A percentile compares a stretch with the other conserved stretches of the same genome.
Conservation (phyloP, 805 yeast species). For the Saccharomyces jurei region DNA sequence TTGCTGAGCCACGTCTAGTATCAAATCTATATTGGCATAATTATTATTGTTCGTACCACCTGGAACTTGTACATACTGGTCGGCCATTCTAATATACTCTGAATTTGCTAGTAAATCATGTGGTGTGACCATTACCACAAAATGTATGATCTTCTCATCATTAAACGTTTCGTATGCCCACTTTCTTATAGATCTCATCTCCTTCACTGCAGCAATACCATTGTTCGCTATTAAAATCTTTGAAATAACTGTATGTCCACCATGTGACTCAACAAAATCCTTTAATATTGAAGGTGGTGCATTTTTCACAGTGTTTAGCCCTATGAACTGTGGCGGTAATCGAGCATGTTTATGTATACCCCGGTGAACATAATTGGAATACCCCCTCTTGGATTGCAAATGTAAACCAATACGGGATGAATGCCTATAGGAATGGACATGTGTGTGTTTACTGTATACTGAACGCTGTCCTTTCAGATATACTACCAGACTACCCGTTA, state of each 20-base stretch:
- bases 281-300: slow-evolving; percentile 75
- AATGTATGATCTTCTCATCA: slow-evolving; percentile 84
- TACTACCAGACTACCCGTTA: neutral
- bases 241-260: slow-evolving; percentile 92
- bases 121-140: slow-evolving; percentile 99
- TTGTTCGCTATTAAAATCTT: slow-evolving; percentile 91
- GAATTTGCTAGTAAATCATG: slow-evolving; percentile 96
- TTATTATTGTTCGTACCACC: slow-evolving; percentile 99
- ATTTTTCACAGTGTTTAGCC: slow-evolving; percentile 64
- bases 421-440: neutral
- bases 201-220: slow-evolving; percentile 99
- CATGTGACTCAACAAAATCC: slow-evolving; percentile 75
- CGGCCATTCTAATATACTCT: slow-evolving; percentile 98
- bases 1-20: slow-evolving; percentile 95
- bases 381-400: neutral
- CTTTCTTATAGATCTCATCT: slow-evolving; percentile 92
- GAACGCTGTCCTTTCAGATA: neutral
- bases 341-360: neutral
- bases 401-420: neutral
- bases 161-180: slow-evolving; percentile 99
- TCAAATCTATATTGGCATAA: slow-evolving; percentile 94
- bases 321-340: slow-evolving; percentile 70
- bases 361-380: neutral
- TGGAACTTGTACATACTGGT: slow-evolving; percentile 95
- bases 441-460: neutral